Evolutionary conservation across 805 yeast genomes (phyloP).

Genomic region (Spathaspora passalidarum): DNA sequence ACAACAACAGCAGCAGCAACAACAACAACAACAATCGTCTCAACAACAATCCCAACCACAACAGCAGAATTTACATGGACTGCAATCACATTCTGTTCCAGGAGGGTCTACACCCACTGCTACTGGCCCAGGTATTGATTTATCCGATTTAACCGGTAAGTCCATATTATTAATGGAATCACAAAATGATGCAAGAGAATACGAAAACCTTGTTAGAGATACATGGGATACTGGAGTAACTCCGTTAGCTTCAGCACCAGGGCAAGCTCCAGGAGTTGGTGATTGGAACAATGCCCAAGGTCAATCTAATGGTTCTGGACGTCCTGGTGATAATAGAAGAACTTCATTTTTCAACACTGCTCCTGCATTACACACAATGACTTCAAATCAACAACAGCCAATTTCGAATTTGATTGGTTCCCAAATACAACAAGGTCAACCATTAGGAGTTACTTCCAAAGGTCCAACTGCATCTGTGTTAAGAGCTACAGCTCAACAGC

Average conservation of each 20-base stretch:
- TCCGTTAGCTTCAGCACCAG: constrained; percentile 20
- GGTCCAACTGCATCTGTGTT: constrained; percentile 10
- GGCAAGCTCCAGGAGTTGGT: constrained; percentile 38
- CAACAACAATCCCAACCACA: constrained; percentile 4
- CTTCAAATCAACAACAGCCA: not conserved
- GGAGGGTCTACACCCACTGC: constrained; percentile 17
- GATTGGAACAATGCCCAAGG: constrained; percentile 26
- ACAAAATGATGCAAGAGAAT: constrained; percentile 45
- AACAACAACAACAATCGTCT: not conserved
- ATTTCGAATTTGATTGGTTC: constrained; percentile 5
- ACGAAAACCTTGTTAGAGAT: constrained; percentile 46
- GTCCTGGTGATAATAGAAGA: constrained; percentile 43
- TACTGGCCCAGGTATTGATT: constrained; percentile 27
- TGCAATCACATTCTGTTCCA: constrained; percentile 6
- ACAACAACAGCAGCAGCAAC: constrained; percentile 6
- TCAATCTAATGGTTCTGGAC: not conserved
- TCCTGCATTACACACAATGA: constrained; percentile 8
- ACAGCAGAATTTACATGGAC: not conserved
- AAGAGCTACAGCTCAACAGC: constrained; percentile 7
- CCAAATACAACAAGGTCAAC: constrained; percentile 19
- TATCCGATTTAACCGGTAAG: constrained; percentile 39
- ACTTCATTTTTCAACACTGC: constrained; percentile 47
- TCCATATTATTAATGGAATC: constrained; percentile 44
- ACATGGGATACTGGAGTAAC: constrained; percentile 33
- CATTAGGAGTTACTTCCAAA: constrained; percentile 6